Evolutionary conservation across 306 rosid species (phyloP).

Genomic region (Dryas alaskensis): DNA sequence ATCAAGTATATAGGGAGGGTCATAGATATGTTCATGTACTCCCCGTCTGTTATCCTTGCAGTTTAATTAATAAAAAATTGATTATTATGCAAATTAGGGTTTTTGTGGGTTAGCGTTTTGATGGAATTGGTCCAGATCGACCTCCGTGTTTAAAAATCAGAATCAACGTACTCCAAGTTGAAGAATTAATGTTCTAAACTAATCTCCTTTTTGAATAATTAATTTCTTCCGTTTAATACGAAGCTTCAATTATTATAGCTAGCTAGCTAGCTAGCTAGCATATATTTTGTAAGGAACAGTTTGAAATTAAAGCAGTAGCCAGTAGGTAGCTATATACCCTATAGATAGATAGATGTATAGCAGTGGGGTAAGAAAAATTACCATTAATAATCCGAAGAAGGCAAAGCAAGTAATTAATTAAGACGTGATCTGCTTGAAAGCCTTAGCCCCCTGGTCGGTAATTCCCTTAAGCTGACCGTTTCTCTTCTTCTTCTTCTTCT

Average conservation of each 20-base stretch:
- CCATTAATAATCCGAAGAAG: conserved; percentile 42
- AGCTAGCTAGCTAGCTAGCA: background rate
- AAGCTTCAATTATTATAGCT: background rate
- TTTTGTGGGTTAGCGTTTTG: conserved; percentile 41
- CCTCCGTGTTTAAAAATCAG: no score
- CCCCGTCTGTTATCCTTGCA: background rate
- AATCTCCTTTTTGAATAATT: no score
- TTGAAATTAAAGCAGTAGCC: background rate
- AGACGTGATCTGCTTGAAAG: conserved; percentile 52
- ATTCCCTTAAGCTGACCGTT: conserved; percentile 43
- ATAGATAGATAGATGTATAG: background rate
- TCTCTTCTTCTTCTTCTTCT: conserved; percentile 85
- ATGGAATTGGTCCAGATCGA: background rate
- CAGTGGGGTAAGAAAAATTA: conserved; percentile 28
- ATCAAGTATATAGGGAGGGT: conserved; percentile 7
- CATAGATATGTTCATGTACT: background rate
- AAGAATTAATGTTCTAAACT: background rate
- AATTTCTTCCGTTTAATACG: no score
- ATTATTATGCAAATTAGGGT: conserved; percentile 44
- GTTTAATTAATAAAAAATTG: background rate
- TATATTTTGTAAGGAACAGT: background rate
- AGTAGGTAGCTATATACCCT: background rate
- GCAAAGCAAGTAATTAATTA: conserved; percentile 16
- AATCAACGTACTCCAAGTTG: background rate
- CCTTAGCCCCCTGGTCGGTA: conserved; percentile 36